Evolutionary conservation across 805 yeast genomes (phyloP).

Genomic region (Schwanniomyces polymorphus): DNA sequence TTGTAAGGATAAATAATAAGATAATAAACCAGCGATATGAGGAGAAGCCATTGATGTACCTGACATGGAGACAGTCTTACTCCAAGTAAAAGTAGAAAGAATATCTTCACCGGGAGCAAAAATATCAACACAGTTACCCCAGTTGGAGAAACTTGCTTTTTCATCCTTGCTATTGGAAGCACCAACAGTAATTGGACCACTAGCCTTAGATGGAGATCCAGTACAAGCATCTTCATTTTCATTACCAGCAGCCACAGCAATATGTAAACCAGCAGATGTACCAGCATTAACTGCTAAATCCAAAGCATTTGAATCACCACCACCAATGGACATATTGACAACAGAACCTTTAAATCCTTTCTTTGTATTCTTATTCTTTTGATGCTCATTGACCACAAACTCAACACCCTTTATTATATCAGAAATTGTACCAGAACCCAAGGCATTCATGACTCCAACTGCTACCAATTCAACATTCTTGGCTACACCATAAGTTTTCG

Average conservation of each 20-base stretch:
- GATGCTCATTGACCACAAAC: constrained; percentile 38
- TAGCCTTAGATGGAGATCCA: constrained; percentile 62
- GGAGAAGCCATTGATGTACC: constrained; percentile 70
- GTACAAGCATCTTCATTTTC: constrained; percentile 61
- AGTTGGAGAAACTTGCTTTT: constrained; percentile 54
- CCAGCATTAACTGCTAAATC: constrained; percentile 63
- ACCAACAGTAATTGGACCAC: constrained; percentile 53
- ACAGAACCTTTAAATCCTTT: constrained; percentile 59
- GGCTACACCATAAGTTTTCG: constrained; percentile 79
- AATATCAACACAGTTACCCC: constrained; percentile 53
- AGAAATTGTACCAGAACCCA: constrained; percentile 41
- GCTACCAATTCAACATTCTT: constrained; percentile 50
- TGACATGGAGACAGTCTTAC: constrained; percentile 54
- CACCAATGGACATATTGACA: constrained; percentile 64
- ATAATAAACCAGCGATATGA: constrained; percentile 54
- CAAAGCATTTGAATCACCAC: constrained; percentile 55
- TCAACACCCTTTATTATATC: constrained; percentile 44
- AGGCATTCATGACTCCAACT: constrained; percentile 39
- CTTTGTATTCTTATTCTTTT: constrained; percentile 21
- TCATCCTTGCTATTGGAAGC: constrained; percentile 46
- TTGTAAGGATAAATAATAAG: constrained; percentile 56
- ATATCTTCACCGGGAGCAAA: constrained; percentile 59
- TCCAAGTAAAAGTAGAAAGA: constrained; percentile 55
- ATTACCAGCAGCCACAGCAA: constrained; percentile 66
- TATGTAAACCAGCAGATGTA: constrained; percentile 53